Base-by-base conservation (phyloP, 2,329 filamentous ascomycete genomes). In the Talaromyces sp. region DNA sequence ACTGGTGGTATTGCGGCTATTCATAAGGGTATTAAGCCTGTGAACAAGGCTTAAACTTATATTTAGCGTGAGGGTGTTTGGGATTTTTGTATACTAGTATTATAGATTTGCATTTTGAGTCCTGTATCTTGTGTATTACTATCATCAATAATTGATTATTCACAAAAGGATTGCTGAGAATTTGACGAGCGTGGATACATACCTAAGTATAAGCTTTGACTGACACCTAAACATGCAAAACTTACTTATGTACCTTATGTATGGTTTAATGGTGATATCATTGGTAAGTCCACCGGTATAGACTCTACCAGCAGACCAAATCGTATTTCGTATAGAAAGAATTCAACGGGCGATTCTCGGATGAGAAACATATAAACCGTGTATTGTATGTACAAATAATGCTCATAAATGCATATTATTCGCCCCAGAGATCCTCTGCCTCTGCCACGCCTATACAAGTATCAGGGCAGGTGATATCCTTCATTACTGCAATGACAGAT, bases 1-100 rank as follows among this genome's bases (percentile, higher is more conserved):
- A 97, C 90, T 0, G 87, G 90, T 39, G 94, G 94, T 0, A 91
- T 99, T 70, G 94, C 94, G 4, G 92, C 92, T 48, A 95, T 99
- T 60, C 95, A 99, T 71, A 96, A 92, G 80, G 94, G 93, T 8
- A 88, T 99, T 67, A 99, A 99, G 80, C 92, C 85, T 9, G 47
- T 62, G 54, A 33, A 42, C 22, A 58, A 56, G 54, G 51, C 47
- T 51, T 60, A 22, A 53, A 9, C 8, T 32, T 24, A 2, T 14
- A 10, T 40, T 13, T 9, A 3, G n/a, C 7, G 29, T 44, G 30
- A n/a, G 6, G 17, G 16, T 45, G 19, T 27, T 19, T 30, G 20
- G 30, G 39, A 37, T 29, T 35, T 56, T 17, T 63, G 54, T 63
- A 63, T 53, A n/a, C n/a, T n/a, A n/a, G n/a, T n/a, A 49, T 56